These are phyloP conservation scores for Podaxis sp. DNA, from an alignment of 768 basidiomycete genomes.

Conservation along the genomic window DNA sequence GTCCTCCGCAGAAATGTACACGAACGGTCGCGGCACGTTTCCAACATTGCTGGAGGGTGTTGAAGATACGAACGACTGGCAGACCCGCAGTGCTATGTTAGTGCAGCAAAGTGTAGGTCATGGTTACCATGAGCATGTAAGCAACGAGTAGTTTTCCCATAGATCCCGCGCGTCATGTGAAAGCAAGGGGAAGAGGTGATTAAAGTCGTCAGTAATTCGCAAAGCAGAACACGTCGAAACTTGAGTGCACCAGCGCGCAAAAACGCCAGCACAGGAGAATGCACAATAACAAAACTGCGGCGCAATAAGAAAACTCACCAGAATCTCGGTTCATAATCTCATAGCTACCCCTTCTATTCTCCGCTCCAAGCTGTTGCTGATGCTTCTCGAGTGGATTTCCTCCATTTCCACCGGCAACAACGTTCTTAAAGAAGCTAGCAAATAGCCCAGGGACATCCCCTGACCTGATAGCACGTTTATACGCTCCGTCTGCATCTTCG, in stretches of 20 bases:
- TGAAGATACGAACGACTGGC: constrained; percentile 68
- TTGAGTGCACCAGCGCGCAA: neutral
- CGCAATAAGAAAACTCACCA: constrained; percentile 52
- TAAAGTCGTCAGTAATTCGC: constrained; percentile 15
- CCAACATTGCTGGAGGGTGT: constrained; percentile 23
- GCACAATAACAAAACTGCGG: neutral
- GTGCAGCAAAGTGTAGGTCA: neutral
- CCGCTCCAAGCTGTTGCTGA: constrained; percentile 13
- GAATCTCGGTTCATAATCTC: constrained; percentile 86
- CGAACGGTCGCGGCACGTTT: constrained; percentile 62
- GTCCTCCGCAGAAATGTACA: constrained; percentile 95
- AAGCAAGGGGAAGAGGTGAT: neutral
- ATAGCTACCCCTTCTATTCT: constrained; percentile 49
- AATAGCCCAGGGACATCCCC: constrained; percentile 54
- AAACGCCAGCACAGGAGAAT: neutral
- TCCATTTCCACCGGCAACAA: constrained; percentile 32
- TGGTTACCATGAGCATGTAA: neutral
- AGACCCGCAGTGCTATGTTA: constrained; percentile 64
- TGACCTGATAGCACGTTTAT: constrained; percentile 71
- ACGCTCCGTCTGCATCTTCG: constrained; percentile 57
- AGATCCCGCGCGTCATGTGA: neutral
- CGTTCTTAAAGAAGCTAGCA: constrained; percentile 36
- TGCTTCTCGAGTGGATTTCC: constrained; percentile 62
- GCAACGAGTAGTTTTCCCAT: neutral
- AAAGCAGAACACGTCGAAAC: constrained; percentile 9